These are phyloP conservation scores for Candida takata DNA, from an alignment of 805 yeast genomes.

Conservation along the genomic window DNA sequence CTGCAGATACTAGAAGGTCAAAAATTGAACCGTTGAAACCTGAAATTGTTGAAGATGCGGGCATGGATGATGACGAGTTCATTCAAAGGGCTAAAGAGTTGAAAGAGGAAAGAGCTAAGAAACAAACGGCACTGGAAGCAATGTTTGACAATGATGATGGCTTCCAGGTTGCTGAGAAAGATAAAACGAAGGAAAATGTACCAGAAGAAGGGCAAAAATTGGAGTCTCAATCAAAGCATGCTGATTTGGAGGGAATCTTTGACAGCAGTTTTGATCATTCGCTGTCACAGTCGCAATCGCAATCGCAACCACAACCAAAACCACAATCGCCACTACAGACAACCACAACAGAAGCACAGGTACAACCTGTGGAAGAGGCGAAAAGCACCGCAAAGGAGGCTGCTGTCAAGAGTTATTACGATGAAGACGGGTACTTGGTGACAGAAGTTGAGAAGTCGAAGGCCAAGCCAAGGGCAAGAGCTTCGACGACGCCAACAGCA, in stretches of 20 bases:
- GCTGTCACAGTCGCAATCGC: conserved; percentile 8
- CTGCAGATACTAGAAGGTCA: conserved; percentile 6
- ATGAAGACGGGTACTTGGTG: conserved; percentile 46
- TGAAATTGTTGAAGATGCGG: conserved; percentile 12
- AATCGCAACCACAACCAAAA: conserved; percentile 10
- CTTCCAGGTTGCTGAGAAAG: conserved; percentile 7
- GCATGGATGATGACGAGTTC: conserved; percentile 11
- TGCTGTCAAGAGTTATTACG: conserved; percentile 25
- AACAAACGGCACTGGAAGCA: conserved; percentile 24
- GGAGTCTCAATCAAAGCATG: conserved; percentile 3
- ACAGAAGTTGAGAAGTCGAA: conserved; percentile 24
- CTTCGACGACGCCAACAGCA: conserved; percentile 4
- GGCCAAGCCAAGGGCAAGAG: conserved; percentile 16
- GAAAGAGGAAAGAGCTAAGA: conserved; percentile 8
- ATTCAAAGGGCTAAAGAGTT: conserved; percentile 7
- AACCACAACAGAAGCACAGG: neutral
- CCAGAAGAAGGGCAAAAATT: neutral
- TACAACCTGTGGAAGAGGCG: no score
- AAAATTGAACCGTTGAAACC: conserved; percentile 6
- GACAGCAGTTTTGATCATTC: conserved; percentile 16
- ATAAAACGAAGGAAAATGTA: neutral
- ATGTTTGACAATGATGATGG: conserved; percentile 31
- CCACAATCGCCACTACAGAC: conserved; percentile 4
- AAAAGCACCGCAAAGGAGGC: neutral
- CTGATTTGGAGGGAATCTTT: conserved; percentile 18